phyloP scores from a whole-genome alignment of 495 filamentous ascomycete genomes.

The Glarea lozoyensis region DNA sequence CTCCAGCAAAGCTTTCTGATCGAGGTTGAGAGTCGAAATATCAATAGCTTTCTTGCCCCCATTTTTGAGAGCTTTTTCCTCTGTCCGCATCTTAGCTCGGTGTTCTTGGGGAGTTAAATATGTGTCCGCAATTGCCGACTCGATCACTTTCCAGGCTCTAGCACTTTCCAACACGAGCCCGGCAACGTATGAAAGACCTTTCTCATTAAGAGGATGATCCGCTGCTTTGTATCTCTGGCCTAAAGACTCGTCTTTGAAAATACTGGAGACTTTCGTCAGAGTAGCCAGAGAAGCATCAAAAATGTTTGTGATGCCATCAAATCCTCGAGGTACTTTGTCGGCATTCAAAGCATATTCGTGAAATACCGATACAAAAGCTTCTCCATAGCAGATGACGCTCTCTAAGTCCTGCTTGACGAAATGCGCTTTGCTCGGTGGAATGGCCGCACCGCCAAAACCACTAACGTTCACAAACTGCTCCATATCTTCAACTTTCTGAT shows the following conservation, averaged over 20 bases:
- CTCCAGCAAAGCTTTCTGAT: constrained; percentile 8
- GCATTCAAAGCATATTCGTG: constrained; percentile 9
- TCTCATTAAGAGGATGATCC: constrained; percentile 6
- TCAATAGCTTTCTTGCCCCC: background rate
- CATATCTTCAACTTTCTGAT: too few species aligned
- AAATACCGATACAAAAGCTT: constrained; percentile 7
- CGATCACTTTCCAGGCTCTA: constrained; percentile 5
- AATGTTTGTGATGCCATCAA: constrained; percentile 8
- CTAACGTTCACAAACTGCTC: too few species aligned
- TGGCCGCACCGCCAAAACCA: too few species aligned
- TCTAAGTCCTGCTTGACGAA: background rate
- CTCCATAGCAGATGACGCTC: constrained; percentile 7
- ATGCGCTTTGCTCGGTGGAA: background rate
- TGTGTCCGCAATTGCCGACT: background rate
- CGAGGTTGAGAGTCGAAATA: constrained; percentile 4
- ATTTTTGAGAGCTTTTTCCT: constrained; percentile 1
- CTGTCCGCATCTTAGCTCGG: constrained; percentile 3
- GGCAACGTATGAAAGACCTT: constrained; percentile 14
- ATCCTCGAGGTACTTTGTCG: background rate
- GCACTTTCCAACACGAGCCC: constrained; percentile 12
- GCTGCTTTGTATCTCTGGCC: background rate
- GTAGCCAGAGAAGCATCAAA: constrained; percentile 10
- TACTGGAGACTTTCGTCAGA: constrained; percentile 9
- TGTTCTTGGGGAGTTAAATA: constrained; percentile 6
- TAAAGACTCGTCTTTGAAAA: constrained; percentile 4